These are phyloP conservation scores for Penicillium lividum DNA, from an alignment of 495 filamentous ascomycete genomes.

Conservation along the genomic window DNA sequence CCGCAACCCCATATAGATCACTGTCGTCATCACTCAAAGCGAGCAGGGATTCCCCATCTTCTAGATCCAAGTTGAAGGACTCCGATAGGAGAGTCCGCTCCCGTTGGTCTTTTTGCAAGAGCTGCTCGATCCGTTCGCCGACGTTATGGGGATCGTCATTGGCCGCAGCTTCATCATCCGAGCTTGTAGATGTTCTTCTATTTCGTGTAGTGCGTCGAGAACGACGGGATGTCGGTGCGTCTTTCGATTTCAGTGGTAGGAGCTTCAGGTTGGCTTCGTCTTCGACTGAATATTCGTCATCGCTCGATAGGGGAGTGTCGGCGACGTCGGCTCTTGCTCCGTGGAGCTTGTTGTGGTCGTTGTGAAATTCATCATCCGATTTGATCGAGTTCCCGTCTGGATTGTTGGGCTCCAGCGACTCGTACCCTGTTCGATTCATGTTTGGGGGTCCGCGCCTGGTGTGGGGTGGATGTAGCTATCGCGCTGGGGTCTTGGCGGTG, in stretches of 20 bases:
- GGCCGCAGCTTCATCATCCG: constrained; percentile 1
- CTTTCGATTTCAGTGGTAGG: constrained; percentile 12
- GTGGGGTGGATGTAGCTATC: constrained; percentile 15
- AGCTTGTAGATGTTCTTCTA: constrained; percentile 4
- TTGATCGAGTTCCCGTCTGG: neutral
- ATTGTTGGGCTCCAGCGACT: constrained; percentile 8
- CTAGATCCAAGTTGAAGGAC: constrained; percentile 27
- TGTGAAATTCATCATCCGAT: neutral
- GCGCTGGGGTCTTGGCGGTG: constrained; percentile 9
- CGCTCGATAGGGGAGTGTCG: constrained; percentile 10
- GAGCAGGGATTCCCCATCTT: constrained; percentile 19
- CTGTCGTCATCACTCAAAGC: constrained; percentile 21
- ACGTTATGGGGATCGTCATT: constrained; percentile 20
- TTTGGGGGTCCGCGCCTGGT: constrained; percentile 5
- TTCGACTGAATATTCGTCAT: constrained; percentile 16
- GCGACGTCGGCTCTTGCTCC: constrained; percentile 3
- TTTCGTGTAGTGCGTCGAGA: neutral
- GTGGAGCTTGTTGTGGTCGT: neutral
- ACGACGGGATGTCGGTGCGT: neutral
- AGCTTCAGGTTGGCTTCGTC: constrained; percentile 24
- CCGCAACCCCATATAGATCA: constrained; percentile 26
- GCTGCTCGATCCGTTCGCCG: constrained; percentile 20
- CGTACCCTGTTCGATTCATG: constrained; percentile 13
- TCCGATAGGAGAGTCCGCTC: constrained; percentile 17
- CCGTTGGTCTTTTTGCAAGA: constrained; percentile 17